Percentiles rank a stretch among this genome's conserved stretches.
phyloP scores from a whole-genome alignment of 2,329 filamentous ascomycete species.

The Clarireedia paspali region DNA sequence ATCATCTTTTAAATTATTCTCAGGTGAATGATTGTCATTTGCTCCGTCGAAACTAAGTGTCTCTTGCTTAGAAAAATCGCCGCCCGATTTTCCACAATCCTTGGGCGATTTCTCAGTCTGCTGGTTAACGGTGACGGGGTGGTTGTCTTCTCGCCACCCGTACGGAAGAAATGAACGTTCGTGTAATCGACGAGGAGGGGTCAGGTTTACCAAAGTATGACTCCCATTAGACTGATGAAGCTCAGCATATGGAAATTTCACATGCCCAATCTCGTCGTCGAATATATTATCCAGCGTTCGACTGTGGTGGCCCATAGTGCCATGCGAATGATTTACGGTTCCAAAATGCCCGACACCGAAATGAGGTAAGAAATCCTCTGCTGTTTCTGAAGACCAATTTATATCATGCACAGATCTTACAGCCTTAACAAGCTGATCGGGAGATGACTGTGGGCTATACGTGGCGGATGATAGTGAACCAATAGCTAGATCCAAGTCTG shows the following conservation, averaged over 20 bases:
- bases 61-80: background rate
- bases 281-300: background rate
- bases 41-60: background rate
- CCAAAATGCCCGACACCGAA: background rate
- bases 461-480: background rate
- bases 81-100: background rate
- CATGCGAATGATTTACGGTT: background rate
- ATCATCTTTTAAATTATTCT: background rate
- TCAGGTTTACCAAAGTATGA: background rate
- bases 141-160: background rate
- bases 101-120: background rate
- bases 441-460: background rate
- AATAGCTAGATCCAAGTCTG: background rate
- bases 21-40: slow-evolving; percentile 1
- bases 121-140: background rate
- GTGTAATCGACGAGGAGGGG: background rate
- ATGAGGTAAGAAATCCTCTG: background rate
- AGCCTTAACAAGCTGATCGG: background rate
- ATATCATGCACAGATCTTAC: background rate
- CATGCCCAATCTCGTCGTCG: background rate
- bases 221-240: background rate
- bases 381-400: background rate
- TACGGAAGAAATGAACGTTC: background rate
- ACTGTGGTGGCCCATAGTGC: no score
- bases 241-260: background rate